phyloP scores from a whole-genome alignment of 1,284 basidiomycete species.

The Ustilago trichophora region DNA sequence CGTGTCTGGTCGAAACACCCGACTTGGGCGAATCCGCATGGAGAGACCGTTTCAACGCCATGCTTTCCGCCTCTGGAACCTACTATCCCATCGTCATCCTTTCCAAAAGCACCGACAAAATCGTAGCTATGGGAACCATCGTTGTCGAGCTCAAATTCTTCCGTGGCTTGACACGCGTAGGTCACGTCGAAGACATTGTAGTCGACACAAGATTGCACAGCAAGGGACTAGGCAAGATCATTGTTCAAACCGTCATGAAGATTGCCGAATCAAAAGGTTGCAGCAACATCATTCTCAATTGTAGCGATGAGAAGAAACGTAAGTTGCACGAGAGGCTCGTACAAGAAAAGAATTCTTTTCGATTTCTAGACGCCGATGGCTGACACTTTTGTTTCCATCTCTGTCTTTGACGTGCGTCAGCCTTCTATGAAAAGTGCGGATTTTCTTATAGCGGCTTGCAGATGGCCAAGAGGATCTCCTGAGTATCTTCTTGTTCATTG shows the following conservation, averaged over 20 bases:
- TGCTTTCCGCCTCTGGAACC: conserved; percentile 27
- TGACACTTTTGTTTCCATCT: too few relatives aligned
- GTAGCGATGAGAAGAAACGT: conserved; percentile 89
- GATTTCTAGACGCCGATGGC: too few relatives aligned
- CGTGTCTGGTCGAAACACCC: conserved; percentile 79
- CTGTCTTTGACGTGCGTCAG: too few relatives aligned
- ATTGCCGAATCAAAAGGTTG: conserved; percentile 79
- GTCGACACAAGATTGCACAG: conserved; percentile 87
- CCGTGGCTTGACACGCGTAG: conserved; percentile 80
- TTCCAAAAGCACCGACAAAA: conserved; percentile 76
- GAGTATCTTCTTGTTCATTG: not conserved
- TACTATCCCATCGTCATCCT: conserved; percentile 89
- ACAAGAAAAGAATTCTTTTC: too few relatives aligned
- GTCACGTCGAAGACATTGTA: conserved; percentile 97
- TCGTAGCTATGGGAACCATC: conserved; percentile 86
- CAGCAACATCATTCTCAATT: conserved; percentile 97
- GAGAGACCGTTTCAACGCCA: conserved; percentile 44
- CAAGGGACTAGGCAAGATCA: conserved; percentile 83
- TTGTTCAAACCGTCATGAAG: conserved; percentile 82
- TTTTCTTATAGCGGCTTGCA: conserved; percentile 58
- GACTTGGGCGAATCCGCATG: conserved; percentile 76
- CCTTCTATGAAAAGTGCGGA: conserved; percentile 96
- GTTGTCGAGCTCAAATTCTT: conserved; percentile 94
- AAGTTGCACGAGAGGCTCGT: conserved; percentile 69
- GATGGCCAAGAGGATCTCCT: conserved; percentile 53